Evolutionary conservation across 305 asterid genomes (phyloP).

Genomic region (Plantago coronopus): DNA sequence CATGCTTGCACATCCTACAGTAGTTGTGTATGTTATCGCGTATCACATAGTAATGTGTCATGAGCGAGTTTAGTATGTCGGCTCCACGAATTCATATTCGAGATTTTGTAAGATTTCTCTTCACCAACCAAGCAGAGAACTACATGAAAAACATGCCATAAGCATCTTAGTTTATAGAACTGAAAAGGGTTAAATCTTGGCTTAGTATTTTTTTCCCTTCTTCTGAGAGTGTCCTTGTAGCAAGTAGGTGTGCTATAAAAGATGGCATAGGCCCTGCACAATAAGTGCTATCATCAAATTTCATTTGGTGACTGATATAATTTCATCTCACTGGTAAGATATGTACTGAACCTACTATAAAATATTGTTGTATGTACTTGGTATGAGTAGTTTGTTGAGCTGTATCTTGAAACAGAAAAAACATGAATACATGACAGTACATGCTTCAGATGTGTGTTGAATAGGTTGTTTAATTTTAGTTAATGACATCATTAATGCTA

Average conservation of each 20-base stretch:
- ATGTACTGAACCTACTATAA: background rate
- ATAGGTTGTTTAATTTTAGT: slow-evolving; percentile 1
- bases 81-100: too few species aligned
- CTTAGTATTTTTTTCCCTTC: background rate
- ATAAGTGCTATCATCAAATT: slow-evolving; percentile 6
- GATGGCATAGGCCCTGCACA: background rate
- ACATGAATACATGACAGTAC: slow-evolving; percentile 19
- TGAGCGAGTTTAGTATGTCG: too few species aligned
- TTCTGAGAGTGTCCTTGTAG: background rate
- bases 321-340: background rate
- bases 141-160: too few species aligned
- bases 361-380: background rate
- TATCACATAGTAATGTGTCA: too few species aligned
- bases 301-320: slow-evolving; percentile 3
- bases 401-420: slow-evolving; percentile 28
- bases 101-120: too few species aligned
- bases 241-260: background rate
- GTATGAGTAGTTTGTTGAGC: slow-evolving; percentile 11
- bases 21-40: too few species aligned
- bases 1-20: background rate
- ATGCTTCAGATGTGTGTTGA: slow-evolving; percentile 4
- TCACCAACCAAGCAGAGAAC: too few species aligned
- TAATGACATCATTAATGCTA: background rate
- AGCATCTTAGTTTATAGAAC: too few species aligned
- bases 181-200: background rate